Evolutionary conservation across 2,329 filamentous ascomycete genomes (phyloP), one percentile per base, ranked within the genome.

Genomic region (Tympanopsis confertula): DNA sequence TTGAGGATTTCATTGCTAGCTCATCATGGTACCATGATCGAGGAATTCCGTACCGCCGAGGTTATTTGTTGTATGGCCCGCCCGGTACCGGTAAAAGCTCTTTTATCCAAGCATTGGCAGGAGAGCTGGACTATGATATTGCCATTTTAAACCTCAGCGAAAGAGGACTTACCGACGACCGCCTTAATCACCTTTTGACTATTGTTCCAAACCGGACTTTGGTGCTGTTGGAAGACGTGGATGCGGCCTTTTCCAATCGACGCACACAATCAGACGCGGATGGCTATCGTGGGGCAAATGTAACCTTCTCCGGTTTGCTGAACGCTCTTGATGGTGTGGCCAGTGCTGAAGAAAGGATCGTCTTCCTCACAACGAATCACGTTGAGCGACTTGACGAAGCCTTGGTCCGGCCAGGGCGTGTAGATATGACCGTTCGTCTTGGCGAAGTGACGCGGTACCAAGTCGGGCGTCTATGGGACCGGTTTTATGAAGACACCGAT

Each of bases 311-410:
- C 0, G 77, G 77, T 2, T 57, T 82, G 12, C 57, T 82, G 28
- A 69, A 69, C 47, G 63, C 68, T 3, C 49, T 71, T 7, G 78
- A 82, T 41, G 78, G 78, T 2, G 78, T 82, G 4, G 77, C 75
- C 13, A 81, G 75, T 47, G 76, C 74, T 5, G 78, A 83, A 52
- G 77, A 82, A 56, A 68, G 78, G 18, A 73, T 83, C 42, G 65
- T 82, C 18, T 79, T 83, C 55, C 63, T 83, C 44, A 83, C 78
- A 2, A 83, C 78, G 2, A 83, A 83, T 47, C 74, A 80, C 45
- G 68, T 80, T 12, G 75, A 81, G 39, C 65, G 73, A 35, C 65
- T 82, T 5, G 78, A 83, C 44, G 70, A 74, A 49, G 78, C 78
- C 17, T 55, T 83, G 18, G 69, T 83, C 30, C 64, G 78, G 38